These are phyloP conservation scores for Camelina neglecta DNA, from an alignment of 345 rosid species.

Conservation along the genomic window DNA sequence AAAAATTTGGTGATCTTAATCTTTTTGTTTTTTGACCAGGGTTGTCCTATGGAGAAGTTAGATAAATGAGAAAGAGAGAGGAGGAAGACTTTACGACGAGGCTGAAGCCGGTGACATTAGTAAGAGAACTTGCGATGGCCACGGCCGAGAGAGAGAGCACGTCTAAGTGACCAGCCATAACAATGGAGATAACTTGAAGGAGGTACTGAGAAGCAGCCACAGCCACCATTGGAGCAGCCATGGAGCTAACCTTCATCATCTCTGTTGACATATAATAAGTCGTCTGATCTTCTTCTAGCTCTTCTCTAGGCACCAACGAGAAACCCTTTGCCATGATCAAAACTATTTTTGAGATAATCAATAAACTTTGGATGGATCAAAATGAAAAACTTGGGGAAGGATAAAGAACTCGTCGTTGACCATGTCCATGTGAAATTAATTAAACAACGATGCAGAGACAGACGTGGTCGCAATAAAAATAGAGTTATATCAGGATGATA, in stretches of 20 bases:
- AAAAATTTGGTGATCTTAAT: background rate
- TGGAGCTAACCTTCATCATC: constrained; percentile 42
- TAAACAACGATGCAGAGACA: too few relatives aligned
- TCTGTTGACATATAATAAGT: constrained; percentile 17
- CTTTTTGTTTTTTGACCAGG: background rate
- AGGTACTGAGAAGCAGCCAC: constrained; percentile 38
- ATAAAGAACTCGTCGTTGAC: too few relatives aligned
- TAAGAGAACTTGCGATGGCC: constrained; percentile 41
- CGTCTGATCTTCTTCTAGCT: constrained; percentile 17
- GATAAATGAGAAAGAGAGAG: background rate
- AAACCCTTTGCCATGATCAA: constrained; percentile 27
- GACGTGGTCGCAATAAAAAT: too few relatives aligned
- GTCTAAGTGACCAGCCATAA: constrained; percentile 47
- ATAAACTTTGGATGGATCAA: background rate
- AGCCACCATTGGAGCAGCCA: constrained; percentile 50
- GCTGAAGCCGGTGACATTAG: constrained; percentile 48
- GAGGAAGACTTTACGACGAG: constrained; percentile 30
- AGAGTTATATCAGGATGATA: too few relatives aligned
- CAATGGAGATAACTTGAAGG: constrained; percentile 43
- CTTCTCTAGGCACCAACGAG: constrained; percentile 27
- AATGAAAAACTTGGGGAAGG: too few relatives aligned
- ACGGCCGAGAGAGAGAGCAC: constrained; percentile 41
- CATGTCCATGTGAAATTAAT: too few relatives aligned
- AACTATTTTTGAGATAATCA: background rate
- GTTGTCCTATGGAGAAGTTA: background rate